Evolutionary conservation across 768 basidiomycete genomes (phyloP).

Genomic region (Epithele typhae): DNA sequence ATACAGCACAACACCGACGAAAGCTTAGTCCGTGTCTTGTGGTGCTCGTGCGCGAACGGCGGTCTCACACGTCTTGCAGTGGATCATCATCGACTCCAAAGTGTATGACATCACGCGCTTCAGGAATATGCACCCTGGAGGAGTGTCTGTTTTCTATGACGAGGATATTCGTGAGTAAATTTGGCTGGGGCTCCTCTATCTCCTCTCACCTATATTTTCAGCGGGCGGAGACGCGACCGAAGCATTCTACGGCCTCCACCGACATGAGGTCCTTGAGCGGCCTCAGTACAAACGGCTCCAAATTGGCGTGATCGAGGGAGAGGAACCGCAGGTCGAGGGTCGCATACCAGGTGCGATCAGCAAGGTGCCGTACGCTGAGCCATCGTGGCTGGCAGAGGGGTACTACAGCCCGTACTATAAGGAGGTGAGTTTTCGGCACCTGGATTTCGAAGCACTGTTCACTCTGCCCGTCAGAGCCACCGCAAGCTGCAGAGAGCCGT

Average conservation of each 20-base stretch:
- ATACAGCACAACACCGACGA: slow-evolving; percentile 66
- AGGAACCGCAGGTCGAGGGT: slow-evolving; percentile 55
- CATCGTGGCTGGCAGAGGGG: slow-evolving; percentile 69
- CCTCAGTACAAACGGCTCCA: slow-evolving; percentile 69
- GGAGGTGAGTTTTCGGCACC: slow-evolving; percentile 50
- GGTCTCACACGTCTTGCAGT: slow-evolving; percentile 33
- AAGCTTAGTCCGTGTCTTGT: slow-evolving; percentile 48
- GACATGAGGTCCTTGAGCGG: slow-evolving; percentile 71
- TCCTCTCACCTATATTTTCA: slow-evolving; percentile 9
- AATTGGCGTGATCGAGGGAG: slow-evolving; percentile 62
- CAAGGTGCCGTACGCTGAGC: slow-evolving; percentile 80
- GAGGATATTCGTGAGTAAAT: slow-evolving; percentile 61
- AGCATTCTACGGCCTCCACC: slow-evolving; percentile 82
- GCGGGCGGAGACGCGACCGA: slow-evolving; percentile 84
- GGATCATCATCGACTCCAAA: slow-evolving; percentile 75
- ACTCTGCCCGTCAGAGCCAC: slow-evolving; percentile 49
- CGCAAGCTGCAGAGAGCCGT: slow-evolving; percentile 55
- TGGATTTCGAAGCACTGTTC: slow-evolving; percentile 50
- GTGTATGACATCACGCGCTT: slow-evolving; percentile 79
- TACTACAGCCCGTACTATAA: slow-evolving; percentile 77
- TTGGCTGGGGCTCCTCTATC: too few species aligned
- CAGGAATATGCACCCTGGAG: slow-evolving; percentile 74
- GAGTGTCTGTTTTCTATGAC: slow-evolving; percentile 63
- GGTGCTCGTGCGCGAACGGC: too few species aligned
- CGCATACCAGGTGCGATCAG: slow-evolving; percentile 56